Evolutionary conservation across 73 alveolate species (phyloP).

Genomic region (Stentor roeselii): DNA sequence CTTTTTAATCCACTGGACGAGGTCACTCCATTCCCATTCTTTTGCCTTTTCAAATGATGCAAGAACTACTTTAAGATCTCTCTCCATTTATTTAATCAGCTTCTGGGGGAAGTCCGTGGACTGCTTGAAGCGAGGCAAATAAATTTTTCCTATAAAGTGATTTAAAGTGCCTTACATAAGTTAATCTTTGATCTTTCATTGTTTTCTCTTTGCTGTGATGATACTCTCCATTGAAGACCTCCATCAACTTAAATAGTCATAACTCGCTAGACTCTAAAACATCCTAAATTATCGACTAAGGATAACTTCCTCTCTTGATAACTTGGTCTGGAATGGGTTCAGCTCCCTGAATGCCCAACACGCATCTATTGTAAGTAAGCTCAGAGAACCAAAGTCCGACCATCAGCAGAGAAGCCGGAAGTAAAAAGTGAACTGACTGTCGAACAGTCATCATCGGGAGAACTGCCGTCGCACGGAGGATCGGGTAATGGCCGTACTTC

Average conservation of each 20-base stretch:
- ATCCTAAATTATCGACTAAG: too few relatives aligned
- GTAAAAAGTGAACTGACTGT: neutral
- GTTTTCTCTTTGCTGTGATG: too few relatives aligned
- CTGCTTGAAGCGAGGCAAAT: too few relatives aligned
- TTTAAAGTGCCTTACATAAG: too few relatives aligned
- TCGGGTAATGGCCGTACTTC: neutral
- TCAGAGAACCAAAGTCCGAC: constrained; percentile 21
- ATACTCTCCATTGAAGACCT: too few relatives aligned
- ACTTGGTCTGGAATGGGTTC: constrained; percentile 20
- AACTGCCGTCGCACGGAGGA: neutral
- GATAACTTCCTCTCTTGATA: constrained; percentile 11
- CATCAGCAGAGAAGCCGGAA: neutral
- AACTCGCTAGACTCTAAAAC: too few relatives aligned
- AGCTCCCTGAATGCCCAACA: neutral
- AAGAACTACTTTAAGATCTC: constrained; percentile 9
- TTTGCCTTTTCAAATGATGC: constrained; percentile 10
- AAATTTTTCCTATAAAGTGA: too few relatives aligned
- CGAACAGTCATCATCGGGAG: neutral
- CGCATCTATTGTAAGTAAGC: constrained; percentile 18
- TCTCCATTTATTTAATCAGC: too few relatives aligned
- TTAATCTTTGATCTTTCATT: too few relatives aligned
- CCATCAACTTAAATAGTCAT: too few relatives aligned
- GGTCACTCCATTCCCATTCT: constrained; percentile 26
- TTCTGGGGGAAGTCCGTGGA: too few relatives aligned
- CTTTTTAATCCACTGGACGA: neutral